Percentiles rank a stretch among this genome's conserved stretches.
phyloP scores from a whole-genome alignment of 2,329 filamentous ascomycete species.

The Exophiala alcalophila region DNA sequence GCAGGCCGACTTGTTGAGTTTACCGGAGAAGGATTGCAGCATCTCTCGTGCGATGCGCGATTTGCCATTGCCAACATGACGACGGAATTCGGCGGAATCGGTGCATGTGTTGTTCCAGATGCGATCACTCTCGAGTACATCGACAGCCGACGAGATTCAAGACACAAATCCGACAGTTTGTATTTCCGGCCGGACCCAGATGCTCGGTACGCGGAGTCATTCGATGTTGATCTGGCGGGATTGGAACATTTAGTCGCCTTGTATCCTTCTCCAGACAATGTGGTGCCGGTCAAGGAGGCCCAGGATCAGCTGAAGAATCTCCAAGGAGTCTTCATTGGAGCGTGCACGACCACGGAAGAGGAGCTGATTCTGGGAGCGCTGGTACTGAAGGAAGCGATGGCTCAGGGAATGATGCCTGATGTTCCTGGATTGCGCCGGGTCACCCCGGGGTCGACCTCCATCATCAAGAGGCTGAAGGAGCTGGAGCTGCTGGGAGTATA shows the following conservation, averaged over 20 bases:
- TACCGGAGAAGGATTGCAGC: slow-evolving; percentile 40
- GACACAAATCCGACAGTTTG: slow-evolving; percentile 35
- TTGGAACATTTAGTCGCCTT: slow-evolving; percentile 40
- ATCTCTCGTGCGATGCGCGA: slow-evolving; percentile 44
- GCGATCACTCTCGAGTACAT: slow-evolving; percentile 38
- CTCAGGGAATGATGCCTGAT: slow-evolving; percentile 34
- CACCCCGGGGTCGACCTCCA: slow-evolving; percentile 42
- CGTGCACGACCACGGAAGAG: slow-evolving; percentile 48
- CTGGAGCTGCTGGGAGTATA: slow-evolving; percentile 40
- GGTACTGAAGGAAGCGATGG: slow-evolving; percentile 41
- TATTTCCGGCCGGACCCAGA: slow-evolving; percentile 43
- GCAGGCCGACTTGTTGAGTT: slow-evolving; percentile 47
- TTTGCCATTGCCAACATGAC: slow-evolving; percentile 52
- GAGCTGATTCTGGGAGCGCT: slow-evolving; percentile 45
- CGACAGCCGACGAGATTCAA: slow-evolving; percentile 33
- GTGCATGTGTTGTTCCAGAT: slow-evolving; percentile 34
- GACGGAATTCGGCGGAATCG: slow-evolving; percentile 29
- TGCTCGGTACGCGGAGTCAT: slow-evolving; percentile 39
- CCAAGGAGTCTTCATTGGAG: slow-evolving; percentile 48
- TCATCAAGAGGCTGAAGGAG: slow-evolving; percentile 37
- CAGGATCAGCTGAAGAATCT: slow-evolving; percentile 7
- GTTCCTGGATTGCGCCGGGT: slow-evolving; percentile 39
- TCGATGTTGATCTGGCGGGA: slow-evolving; percentile 40
- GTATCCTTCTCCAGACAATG: slow-evolving; percentile 46
- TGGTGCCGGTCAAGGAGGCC: slow-evolving; percentile 40